These are phyloP conservation scores for Termitomyces sp. DNA, from an alignment of 768 basidiomycete genomes.

Conservation along the genomic window DNA sequence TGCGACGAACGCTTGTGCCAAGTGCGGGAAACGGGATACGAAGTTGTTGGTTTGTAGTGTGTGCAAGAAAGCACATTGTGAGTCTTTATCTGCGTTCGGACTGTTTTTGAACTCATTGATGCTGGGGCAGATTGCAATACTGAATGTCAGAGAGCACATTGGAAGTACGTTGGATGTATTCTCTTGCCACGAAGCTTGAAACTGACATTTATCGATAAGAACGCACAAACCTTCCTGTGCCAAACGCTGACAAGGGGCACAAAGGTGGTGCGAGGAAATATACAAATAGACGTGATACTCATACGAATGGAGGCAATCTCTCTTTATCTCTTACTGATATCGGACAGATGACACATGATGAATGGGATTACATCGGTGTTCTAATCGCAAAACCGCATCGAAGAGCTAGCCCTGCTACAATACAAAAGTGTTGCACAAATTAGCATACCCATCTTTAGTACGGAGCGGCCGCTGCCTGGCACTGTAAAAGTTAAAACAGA, in stretches of 20 bases:
- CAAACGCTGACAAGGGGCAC: background rate
- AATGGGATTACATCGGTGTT: conserved; percentile 10
- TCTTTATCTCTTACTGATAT: background rate
- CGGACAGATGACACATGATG: background rate
- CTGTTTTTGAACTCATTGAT: too few relatives aligned
- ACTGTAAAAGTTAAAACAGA: conserved; percentile 32
- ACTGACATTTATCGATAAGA: conserved; percentile 14
- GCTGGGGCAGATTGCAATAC: background rate
- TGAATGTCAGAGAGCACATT: conserved; percentile 5
- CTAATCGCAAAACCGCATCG: background rate
- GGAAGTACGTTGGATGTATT: background rate
- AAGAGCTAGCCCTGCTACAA: background rate
- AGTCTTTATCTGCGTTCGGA: conserved; percentile 6
- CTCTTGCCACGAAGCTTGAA: background rate
- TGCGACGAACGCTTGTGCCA: conserved; percentile 25
- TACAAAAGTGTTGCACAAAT: background rate
- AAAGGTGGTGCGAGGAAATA: background rate
- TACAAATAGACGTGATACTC: background rate
- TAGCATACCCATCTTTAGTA: conserved; percentile 26
- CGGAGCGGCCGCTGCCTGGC: conserved; percentile 69
- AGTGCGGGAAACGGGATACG: conserved; percentile 22
- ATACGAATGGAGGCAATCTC: background rate
- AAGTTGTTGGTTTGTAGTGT: conserved; percentile 21
- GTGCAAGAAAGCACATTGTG: conserved; percentile 23
- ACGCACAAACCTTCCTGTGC: background rate